Evolutionary conservation across 2,329 filamentous ascomycete genomes (phyloP), one percentile per base, ranked within the genome.

Genomic region (Colletotrichum lini): DNA sequence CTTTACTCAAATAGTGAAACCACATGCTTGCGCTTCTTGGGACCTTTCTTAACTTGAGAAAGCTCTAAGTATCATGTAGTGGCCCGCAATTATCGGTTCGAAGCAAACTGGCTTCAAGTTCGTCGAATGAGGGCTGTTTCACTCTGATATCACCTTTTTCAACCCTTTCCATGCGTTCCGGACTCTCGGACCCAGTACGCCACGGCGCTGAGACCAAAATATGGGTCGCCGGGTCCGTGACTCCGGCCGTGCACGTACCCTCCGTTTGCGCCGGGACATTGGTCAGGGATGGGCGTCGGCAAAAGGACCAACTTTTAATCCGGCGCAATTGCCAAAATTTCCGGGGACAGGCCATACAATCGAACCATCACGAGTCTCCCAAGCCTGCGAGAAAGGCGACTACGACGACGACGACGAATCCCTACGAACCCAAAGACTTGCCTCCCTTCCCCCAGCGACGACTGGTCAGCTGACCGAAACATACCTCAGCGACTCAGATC

Each of bases 251-350:
- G 52, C 6, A 38, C 6, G 10, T 6, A 1, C 47, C 52, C 45
- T 35, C 5, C 23, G 23, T 13, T 30, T 35, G 21, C 12, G 42
- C n/a, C n/a, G 35, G n/a, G 13, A 21, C 15, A 8, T n/a, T 7
- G 47, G 21, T n/a, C 47, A 62, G 45, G 59, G 45, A n/a, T 57
- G n/a, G 6, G 3, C 35, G 6, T 67, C 65, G 60, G 70, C n/a
- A 9, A 53, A 59, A 18, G 52, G 56, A n/a, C 7, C 42, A 70
- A 67, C 70, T 52, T 52, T 61, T 73, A 62, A 70, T 70, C 70
- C 54, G 62, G 47, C 47, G 45, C 59, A 52, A 62, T 62, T 45
- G 67, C 71, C 71, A 67, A 74, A 74, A 73, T 65, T 74, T 72
- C 66, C 49, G 64, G 59, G n/a, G 54, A 49, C 45, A 53, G 52